Evolutionary conservation across 176 grass and related monocot genomes (phyloP), one percentile per base, ranked within the genome.

Genomic region (Triticum turgidum): DNA sequence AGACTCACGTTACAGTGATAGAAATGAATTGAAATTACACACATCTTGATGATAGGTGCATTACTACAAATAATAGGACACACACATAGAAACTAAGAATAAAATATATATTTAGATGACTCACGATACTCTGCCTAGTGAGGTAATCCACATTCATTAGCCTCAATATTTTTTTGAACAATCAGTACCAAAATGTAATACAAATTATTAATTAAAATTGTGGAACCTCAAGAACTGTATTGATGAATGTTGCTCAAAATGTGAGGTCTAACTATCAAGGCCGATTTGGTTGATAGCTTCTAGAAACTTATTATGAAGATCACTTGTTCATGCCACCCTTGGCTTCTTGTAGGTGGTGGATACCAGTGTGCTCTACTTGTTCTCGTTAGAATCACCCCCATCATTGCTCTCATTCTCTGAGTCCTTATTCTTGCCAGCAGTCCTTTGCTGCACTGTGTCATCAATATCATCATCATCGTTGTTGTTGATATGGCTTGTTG

Each of bases 171-270:
- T 45, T 45, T 45, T 45, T 45, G 11, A 45, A 45, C 42, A 59
- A 85, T 89, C 45, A 29, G 87, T 98, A 59, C 73, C 77, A 82
- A 64, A 27, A 58, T 54, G 90, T 10, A 9, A 75, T 67, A 15
- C 67, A 69, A 63, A 29, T 59, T 22, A 61, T 83, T 84, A 79
- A 13, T 12, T 3, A 22, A 47, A 51, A 2, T 45, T 11, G 74
- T 42, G 20, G 3, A 49, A 81, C 86, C 13, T 54, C 3, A 82
- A 27, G 9, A 5, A 13, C 8, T 44, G 58, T 74, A 11, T 54
- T 22, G 3, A 11, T 21, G 62, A 72, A 47, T 42, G 12, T 12
- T 4, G 11, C 45, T 47, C 3, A 47, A 47, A 73, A 78, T 4
- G 11, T 20, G 73, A 64, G 21, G 13, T 12, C 1, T 24, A 24